These are phyloP conservation scores for Rhizophora apiculata DNA, from an alignment of 345 rosid species.

Conservation along the genomic window DNA sequence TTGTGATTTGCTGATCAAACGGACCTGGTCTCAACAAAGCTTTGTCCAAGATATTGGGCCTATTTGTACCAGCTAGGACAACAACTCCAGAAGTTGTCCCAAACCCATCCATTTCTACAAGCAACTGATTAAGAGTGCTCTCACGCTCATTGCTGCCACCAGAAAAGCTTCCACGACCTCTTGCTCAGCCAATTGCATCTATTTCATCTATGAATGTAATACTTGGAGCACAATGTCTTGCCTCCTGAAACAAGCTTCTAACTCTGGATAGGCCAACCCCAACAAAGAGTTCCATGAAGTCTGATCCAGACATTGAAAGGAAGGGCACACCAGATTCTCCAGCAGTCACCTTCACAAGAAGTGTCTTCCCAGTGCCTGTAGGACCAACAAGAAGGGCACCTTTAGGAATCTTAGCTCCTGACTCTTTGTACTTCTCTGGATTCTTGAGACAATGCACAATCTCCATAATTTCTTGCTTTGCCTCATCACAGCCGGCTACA, in stretches of 20 bases:
- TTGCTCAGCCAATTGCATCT: conserved; percentile 93
- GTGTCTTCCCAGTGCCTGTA: conserved; percentile 97
- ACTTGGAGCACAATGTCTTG: conserved; percentile 87
- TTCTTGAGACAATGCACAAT: conserved; percentile 93
- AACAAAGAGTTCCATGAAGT: conserved; percentile 99
- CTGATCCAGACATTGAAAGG: conserved; percentile 90
- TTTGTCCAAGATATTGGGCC: conserved; percentile 94
- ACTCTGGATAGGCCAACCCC: conserved; percentile 99
- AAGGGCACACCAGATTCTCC: conserved; percentile 95
- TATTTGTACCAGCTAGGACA: conserved; percentile 94
- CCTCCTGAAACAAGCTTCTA: conserved; percentile 91
- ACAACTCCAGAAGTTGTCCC: conserved; percentile 94
- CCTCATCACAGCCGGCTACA: conserved; percentile 98
- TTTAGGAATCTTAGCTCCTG: conserved; percentile 94
- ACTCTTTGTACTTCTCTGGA: conserved; percentile 88
- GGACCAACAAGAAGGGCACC: conserved; percentile 96
- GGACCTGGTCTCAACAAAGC: conserved; percentile 88
- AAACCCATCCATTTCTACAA: conserved; percentile 98
- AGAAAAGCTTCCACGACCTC: conserved; percentile 87
- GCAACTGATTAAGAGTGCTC: conserved; percentile 84
- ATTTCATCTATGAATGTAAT: conserved; percentile 94
- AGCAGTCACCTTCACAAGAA: conserved; percentile 95
- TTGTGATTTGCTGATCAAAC: conserved; percentile 83
- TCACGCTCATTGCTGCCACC: conserved; percentile 96
- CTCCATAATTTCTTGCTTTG: conserved; percentile 97